These are phyloP conservation scores for Pyrenochaeta sp. DNA, from an alignment of 2,329 filamentous ascomycete species.

Conservation along the genomic window DNA sequence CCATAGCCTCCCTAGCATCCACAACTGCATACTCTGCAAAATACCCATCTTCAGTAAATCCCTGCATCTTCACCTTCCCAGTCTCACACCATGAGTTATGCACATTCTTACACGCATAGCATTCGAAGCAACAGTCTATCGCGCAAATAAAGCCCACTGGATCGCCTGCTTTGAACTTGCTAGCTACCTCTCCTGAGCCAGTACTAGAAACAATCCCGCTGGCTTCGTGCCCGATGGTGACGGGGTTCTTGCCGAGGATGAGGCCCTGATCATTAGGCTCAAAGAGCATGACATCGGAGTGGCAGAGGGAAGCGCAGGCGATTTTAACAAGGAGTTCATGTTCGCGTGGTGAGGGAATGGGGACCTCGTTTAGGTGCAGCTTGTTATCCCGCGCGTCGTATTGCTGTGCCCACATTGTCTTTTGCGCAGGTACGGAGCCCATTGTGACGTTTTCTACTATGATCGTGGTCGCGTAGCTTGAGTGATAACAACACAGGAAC, in stretches of 20 bases:
- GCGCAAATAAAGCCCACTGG: conserved; percentile 45
- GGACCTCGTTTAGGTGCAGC: conserved; percentile 54
- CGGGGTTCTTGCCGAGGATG: conserved; percentile 40
- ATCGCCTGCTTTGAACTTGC: conserved; percentile 42
- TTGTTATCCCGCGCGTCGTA: conserved; percentile 47
- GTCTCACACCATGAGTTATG: conserved; percentile 41
- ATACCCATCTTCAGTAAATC: conserved; percentile 39
- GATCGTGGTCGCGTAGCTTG: not conserved
- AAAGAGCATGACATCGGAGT: conserved; percentile 51
- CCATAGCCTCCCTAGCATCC: conserved; percentile 39
- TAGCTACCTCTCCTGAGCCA: conserved; percentile 33
- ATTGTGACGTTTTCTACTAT: conserved; percentile 9
- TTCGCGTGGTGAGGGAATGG: conserved; percentile 53
- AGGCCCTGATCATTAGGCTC: conserved; percentile 47
- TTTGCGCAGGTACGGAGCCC: conserved; percentile 22
- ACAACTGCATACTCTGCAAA: conserved; percentile 44
- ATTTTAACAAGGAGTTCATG: conserved; percentile 55
- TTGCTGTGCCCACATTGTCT: conserved; percentile 41
- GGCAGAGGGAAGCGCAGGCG: conserved; percentile 51
- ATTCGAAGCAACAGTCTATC: conserved; percentile 45
- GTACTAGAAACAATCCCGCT: conserved; percentile 37
- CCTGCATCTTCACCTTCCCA: conserved; percentile 42
- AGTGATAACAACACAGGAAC: not conserved
- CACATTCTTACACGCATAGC: conserved; percentile 37
- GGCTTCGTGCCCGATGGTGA: conserved; percentile 47